Evolutionary conservation across 257 asterid species (phyloP), one percentile per base, ranked within the genome.

Genomic region (Fraxinus americana): DNA sequence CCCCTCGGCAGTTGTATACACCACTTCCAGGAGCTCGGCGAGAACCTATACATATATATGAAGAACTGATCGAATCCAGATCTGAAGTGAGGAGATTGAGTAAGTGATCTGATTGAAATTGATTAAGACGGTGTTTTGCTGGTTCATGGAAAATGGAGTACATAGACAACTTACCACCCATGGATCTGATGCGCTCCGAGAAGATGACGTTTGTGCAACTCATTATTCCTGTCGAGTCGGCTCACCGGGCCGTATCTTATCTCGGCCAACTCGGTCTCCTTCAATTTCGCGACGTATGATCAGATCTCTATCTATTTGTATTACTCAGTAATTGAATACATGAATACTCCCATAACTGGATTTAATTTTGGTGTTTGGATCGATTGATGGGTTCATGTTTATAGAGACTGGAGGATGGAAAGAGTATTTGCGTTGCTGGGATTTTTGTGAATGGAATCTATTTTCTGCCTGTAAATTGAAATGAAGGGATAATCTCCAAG

Each of bases 101-200:
- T 72, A 81, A 72, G 77, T 41, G 82, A 83, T 81, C 81, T 57
- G 43, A 57, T 19, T 21, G 77, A 73, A 30, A 59, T 76, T 29
- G 80, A 57, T 12, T 72, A 17, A 68, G 78, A 78, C 67, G 76
- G 70, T 71, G 7, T 59, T 59, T 59, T 50, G 25, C 78, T 76
- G 86, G 88, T 81, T 84, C 85, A 82, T 83, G 88, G 88, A 83
- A 83, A 82, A 94, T 94, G 98, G 92, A 91, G 88, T 90, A 74
- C 88, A 82, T 92, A 67, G 87, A 86, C 84, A 91, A 86, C 75
- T 86, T 92, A 84, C 93, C 98, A 23, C 73, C 82, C 77, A 91
- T 94, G 98, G 98, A 94, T 92, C 97, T 94, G 96, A 94, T 94
- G 97, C 97, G 98, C 84, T 94, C 98, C 81, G 98, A 96, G 92